Base-by-base conservation (phyloP, 352 stramenopile species). In the Phytophthora hybrid region DNA sequence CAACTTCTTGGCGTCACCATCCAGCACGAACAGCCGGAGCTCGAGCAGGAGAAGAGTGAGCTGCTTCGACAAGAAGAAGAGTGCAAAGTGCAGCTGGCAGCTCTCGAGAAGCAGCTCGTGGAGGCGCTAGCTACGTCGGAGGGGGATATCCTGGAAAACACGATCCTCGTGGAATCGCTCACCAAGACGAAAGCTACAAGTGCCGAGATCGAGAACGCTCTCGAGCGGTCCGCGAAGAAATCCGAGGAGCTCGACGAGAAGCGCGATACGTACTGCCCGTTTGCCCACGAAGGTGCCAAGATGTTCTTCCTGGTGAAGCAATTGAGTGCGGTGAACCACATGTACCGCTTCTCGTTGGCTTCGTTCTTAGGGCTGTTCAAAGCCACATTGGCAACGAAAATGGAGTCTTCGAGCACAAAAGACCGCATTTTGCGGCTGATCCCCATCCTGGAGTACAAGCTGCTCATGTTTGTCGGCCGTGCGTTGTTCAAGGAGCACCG, bases 111-210 rank as follows among this genome's bases (percentile, higher is more conserved):
- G 54, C 82, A 98, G 21, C 83, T 99, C 13, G 85, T 99, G 0
- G 87, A 99, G 58, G 88, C 89, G 1, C 83, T 99, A 37, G 95
- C 96, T 4, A 97, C 91, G 4, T 97, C 95, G 2, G 94, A 99
- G 66, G 97, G 97, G n/a, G 94, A 99, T 64, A 94, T 99, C 23
- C 68, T 99, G 3, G 95, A 99, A 37, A 98, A 99, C 76, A 94
- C 91, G 9, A 84, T 92, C 16, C 78, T 99, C 1, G 97, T 99
- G 21, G 92, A 99, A 60, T 95, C 90, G n/a, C 83, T 99, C 1
- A 98, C 93, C 0, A 91, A 92, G 52, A 98, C 96, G 0, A 99
- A 99, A 61, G 85, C 88, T 1, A 98, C 94, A 10, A 93, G 88
- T 51, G 90, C 86, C 3, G 95, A 98, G 66, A 98, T 99, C 52